Percentiles rank a stretch among this genome's conserved stretches.
Conservation (phyloP, 2,329 filamentous ascomycete genomes). For the Fusarium penzigii region DNA sequence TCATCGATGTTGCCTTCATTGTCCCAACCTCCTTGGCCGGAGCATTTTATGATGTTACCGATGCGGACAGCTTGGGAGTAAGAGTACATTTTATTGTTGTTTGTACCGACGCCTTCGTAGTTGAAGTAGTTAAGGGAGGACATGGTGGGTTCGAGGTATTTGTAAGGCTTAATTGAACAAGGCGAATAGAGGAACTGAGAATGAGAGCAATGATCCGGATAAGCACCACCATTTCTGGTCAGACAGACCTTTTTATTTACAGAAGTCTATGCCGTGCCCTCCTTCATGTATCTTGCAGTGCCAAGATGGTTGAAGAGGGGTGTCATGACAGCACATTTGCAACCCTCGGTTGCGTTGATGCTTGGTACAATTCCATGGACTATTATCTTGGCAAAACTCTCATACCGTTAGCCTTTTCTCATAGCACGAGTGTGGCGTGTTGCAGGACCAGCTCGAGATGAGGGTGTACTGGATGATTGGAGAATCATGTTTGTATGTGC, state of each 20-base stretch:
- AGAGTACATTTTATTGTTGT: slow-evolving; percentile 24
- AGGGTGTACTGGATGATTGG: too few species aligned
- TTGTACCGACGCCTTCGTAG: slow-evolving; percentile 34
- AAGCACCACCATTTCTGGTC: not conserved
- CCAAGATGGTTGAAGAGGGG: not conserved
- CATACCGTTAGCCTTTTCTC: not conserved
- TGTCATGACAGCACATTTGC: not conserved
- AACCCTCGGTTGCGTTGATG: too few species aligned
- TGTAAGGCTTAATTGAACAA: not conserved
- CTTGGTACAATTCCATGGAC: not conserved
- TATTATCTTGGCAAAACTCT: not conserved
- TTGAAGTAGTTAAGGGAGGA: slow-evolving; percentile 34
- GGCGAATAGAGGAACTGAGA: not conserved
- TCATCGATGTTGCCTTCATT: slow-evolving; percentile 21
- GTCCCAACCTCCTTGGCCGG: slow-evolving; percentile 27
- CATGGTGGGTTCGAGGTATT: slow-evolving; percentile 19
- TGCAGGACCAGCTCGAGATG: not conserved
- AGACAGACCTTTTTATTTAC: not conserved
- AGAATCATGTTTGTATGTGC: too few species aligned
- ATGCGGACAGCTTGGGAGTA: slow-evolving; percentile 26
- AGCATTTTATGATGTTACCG: slow-evolving; percentile 23
- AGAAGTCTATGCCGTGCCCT: too few species aligned
- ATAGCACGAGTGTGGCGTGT: not conserved
- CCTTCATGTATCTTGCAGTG: too few species aligned
- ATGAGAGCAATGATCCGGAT: not conserved